Percentiles rank a stretch among this genome's conserved stretches.
phyloP scores from a whole-genome alignment of 2,329 filamentous ascomycete species.

The Aspergillus fischeri region DNA sequence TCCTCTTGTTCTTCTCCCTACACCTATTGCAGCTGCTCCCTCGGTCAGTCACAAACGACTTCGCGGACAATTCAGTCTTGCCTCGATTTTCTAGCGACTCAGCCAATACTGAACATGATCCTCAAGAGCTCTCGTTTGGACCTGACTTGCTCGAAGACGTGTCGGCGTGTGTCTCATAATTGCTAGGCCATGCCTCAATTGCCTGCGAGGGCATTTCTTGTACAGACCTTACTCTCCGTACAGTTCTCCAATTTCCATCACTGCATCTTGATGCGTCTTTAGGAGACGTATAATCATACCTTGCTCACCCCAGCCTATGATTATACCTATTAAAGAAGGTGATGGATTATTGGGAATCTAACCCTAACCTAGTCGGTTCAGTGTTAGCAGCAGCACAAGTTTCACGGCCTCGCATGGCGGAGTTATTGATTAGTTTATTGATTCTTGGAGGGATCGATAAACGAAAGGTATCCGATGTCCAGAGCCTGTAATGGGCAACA shows the following conservation, averaged over 20 bases:
- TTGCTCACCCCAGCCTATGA: constrained; percentile 20
- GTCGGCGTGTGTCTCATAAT: constrained; percentile 5
- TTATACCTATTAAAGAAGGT: constrained; percentile 48
- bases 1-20: constrained; percentile 4
- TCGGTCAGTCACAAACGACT: constrained; percentile 7
- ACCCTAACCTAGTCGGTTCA: constrained; percentile 83
- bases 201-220: constrained; percentile 29
- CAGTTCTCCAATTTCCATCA: constrained; percentile 74
- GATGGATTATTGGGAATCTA: constrained; percentile 80
- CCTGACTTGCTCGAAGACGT: constrained; percentile 13
- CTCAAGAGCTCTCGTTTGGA: constrained; percentile 9
- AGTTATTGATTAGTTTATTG: constrained; percentile 59
- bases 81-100: constrained; percentile 2
- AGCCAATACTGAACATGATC: constrained; percentile 2
- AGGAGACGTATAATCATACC: constrained; percentile 34
- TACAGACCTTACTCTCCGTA: constrained; percentile 67
- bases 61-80: not conserved
- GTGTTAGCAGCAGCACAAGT: constrained; percentile 44
- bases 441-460: constrained; percentile 28
- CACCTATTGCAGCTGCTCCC: constrained; percentile 5
- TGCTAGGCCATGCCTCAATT: constrained; percentile 35
- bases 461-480: constrained; percentile 41
- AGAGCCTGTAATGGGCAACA: constrained; percentile 38
- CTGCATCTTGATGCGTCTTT: constrained; percentile 47
- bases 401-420: constrained; percentile 69